Base-by-base conservation (phyloP, 345 rosid species). In the Angophora floribunda region DNA sequence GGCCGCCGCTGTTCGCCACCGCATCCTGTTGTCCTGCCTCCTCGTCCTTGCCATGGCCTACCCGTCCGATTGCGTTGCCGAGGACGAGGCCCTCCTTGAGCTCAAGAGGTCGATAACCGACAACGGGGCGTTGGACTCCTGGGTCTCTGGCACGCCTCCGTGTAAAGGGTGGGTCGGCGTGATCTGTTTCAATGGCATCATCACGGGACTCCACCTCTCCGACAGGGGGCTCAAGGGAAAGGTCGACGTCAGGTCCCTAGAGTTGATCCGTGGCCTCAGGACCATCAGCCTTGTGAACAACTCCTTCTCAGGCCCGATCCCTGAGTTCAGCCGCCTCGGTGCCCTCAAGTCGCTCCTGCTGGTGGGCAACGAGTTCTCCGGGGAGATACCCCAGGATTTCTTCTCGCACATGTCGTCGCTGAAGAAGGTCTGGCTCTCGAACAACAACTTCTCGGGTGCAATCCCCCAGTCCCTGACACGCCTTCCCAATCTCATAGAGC, bases 101-200 rank as follows among this genome's bases (percentile, higher is more conserved):
- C 87, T 95, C 88, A 95, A 95, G 52, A 86, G 87, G 21, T 94
- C 94, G 21, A 89, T 94, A 52, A 65, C 45, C 10, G 87, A 90
- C 30, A 88, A 88, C 24, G 92, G 90, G 53, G 86, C 85, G 6
- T 91, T 97, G 86, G 87, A 90, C 86, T 93, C 96, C 84, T 97
- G 99, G 99, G 87, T 52, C 75, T 45, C 87, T 16, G 92, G 93
- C 55, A 91, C 97, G 30, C 86, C 90, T 84, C 96, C 98, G 79
- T 96, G 99, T 85, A 44, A 52, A 22, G 87, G 88, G 4, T 97
- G 99, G 99, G 24, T 30, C 4, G 97, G 98, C 17, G 90, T 97
- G 87, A 32, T 91, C 85, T 97, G 99, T 87, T 78, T 70, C 80
- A 88, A 91, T 22, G 91, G 89, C 7, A 87, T 88, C 45, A 94